Evolutionary conservation across 2,329 filamentous ascomycete species (phyloP).

Genomic region (Trichoderma sp.): DNA sequence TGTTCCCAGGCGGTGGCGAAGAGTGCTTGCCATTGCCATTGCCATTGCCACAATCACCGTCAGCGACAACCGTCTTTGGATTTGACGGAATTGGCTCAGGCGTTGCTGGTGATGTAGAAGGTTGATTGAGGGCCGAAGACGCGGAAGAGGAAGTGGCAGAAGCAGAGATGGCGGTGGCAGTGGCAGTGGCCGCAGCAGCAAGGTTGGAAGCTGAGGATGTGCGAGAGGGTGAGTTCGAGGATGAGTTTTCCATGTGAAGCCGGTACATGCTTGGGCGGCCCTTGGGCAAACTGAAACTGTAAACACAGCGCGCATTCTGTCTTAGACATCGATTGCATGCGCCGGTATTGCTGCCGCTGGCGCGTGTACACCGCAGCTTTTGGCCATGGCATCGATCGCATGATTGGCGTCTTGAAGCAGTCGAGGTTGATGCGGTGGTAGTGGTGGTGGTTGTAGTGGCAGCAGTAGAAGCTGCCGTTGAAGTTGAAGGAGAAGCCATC

Average conservation of each 20-base stretch:
- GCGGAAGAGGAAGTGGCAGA: no score
- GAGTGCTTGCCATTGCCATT: not conserved
- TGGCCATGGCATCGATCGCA: constrained; percentile 19
- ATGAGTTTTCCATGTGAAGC: not conserved
- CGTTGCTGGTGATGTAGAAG: not conserved
- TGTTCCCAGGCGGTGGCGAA: not conserved
- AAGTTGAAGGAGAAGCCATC: no score
- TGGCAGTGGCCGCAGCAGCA: no score
- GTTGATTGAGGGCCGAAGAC: not conserved
- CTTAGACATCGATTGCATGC: constrained; percentile 13
- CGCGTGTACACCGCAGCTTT: constrained; percentile 16
- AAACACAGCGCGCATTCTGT: not conserved
- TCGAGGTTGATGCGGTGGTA: not conserved
- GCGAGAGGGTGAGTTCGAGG: not conserved
- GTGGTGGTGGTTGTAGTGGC: not conserved
- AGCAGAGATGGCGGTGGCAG: no score
- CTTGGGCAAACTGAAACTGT: constrained; percentile 8
- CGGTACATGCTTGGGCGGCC: constrained; percentile 16
- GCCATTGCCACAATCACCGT: not conserved
- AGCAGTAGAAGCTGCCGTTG: no score
- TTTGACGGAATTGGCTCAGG: not conserved
- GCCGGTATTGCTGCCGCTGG: not conserved
- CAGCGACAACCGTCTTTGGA: no score
- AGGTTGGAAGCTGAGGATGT: no score
- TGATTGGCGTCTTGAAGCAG: constrained; percentile 5